Evolutionary conservation across 306 rosid species (phyloP), one percentile per base, ranked within the genome.

Genomic region (Prunus salicina): DNA sequence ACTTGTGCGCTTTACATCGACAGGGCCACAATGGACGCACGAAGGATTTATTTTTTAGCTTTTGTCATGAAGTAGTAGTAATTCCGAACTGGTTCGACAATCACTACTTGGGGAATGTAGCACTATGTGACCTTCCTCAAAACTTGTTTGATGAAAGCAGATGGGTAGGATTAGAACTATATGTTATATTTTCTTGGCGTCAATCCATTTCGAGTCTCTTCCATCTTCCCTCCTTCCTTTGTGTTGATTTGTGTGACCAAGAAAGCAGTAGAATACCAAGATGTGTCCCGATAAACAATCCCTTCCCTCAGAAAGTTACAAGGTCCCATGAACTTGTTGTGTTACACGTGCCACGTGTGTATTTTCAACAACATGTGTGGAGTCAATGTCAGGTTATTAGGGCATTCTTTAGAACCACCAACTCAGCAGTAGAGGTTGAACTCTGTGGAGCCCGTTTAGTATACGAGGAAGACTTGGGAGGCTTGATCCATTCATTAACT

Each of bases 391-490:
- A 50, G 61, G 62, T 67, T 25, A 10, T 81, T 14, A 4, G 55
- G 4, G 72, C 67, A 27, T 53, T 73, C n/a, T 63, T 64, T 18
- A 45, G 61, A 15, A 12, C 76, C 13, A 1, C 5, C 2, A 8
- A 25, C 45, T 32, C 46, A 2, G 73, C 30, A 4, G n/a, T 77
- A 55, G 41, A 82, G 41, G 82, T 70, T 8, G 73, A 15, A 41
- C 5, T 69, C 50, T 82, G 79, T 20, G 85, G 85, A 8, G 41
- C 66, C 56, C 61, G 63, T 30, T 43, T 82, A 8, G 28, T 67
- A 16, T 77, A 60, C 1, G 22, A 82, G 69, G 56, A 69, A 6
- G 58, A 82, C 30, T 2, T 73, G 34, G 18, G 30, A 52, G 64
- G 14, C 3, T 22, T 73, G 6, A 22, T 49, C 18, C 19, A 52